Percentiles rank a stretch among this genome's conserved stretches.
Evolutionary conservation across 768 basidiomycete genomes (phyloP).

Genomic region (Antrodiella citrinella): DNA sequence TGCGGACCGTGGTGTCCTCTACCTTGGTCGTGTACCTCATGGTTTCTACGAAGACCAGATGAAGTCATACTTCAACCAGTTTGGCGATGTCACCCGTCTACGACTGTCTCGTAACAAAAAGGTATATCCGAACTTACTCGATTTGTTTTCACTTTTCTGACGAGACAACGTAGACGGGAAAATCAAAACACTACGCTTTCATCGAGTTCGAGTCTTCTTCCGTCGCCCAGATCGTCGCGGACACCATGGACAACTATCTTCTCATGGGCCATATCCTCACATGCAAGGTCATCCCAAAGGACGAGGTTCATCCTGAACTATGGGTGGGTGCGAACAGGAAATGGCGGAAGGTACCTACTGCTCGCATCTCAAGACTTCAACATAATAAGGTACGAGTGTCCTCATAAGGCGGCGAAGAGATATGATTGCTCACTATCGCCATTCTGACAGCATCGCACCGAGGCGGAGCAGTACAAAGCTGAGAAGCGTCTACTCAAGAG

Average conservation of each 20-base stretch:
- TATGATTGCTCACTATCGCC: neutral
- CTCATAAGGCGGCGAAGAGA: neutral
- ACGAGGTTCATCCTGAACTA: conserved; percentile 84
- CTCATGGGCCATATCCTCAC: conserved; percentile 89
- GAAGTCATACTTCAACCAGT: conserved; percentile 89
- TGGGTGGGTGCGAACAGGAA: conserved; percentile 98
- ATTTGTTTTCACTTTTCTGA: neutral
- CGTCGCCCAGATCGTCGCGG: conserved; percentile 91
- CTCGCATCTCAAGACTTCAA: conserved; percentile 57
- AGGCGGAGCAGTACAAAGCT: conserved; percentile 56
- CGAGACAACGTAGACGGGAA: conserved; percentile 62
- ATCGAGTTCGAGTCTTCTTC: conserved; percentile 86
- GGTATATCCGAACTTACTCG: conserved; percentile 31
- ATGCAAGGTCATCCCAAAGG: conserved; percentile 85
- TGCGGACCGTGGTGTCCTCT: conserved; percentile 76
- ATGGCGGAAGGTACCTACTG: conserved; percentile 71
- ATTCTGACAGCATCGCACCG: conserved; percentile 55
- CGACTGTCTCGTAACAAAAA: conserved; percentile 92
- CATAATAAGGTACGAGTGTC: conserved; percentile 71
- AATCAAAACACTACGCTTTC: conserved; percentile 95
- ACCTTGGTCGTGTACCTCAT: conserved; percentile 87
- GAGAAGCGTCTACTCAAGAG: conserved; percentile 66
- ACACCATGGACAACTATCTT: conserved; percentile 99
- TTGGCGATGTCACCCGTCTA: conserved; percentile 82
- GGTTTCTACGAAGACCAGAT: conserved; percentile 97